Base-by-base conservation (phyloP, 2,329 filamentous ascomycete genomes). In the Alternaria longipes region DNA sequence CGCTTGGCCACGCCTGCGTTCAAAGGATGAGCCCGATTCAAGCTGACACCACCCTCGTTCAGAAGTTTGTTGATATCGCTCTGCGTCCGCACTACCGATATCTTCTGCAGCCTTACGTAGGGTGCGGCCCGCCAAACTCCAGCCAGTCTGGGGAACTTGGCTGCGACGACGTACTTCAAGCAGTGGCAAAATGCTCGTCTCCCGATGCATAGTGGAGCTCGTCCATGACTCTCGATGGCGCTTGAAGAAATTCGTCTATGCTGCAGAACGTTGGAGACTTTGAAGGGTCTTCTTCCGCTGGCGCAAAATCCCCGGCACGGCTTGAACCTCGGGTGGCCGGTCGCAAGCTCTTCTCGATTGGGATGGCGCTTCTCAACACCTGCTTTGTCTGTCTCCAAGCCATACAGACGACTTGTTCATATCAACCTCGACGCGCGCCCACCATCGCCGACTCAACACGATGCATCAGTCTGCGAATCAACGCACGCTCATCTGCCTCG, bases 351-450 rank as follows among this genome's bases (percentile, higher is more conserved):
- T 63, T 46, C 66, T 60, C 42, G 20, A 63, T 68, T 52, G 51
- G 66, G 50, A 28, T 60, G 57, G 46, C 41, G 54, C 63, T 20
- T 41, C 67, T 68, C 69, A 72, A 71, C 67, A 72, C 64, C 71
- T 60, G 57, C 60, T 62, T 59, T 53, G 64, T 61, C 30, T 45
- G 45, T 45, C 26, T 55, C 47, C 57, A 59, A 30, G 8, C 67
- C 68, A 68, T 56, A 63, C 61, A 64, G 56, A 55, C 54, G 16
- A 46, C 49, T 60, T 47, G 28, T 59, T 32, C 38, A 40, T 61
- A 63, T 64, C 62, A 62, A 24, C 38, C 18, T 40, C 26, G 32
- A 49, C 22, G 40, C 34, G 34, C 24, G 24, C 50, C n/a, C 22
- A 52, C 36, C 36, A 30, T 38, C 24, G 36, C 50, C 8, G 40